Conservation (phyloP, 805 yeast species). For the Kodamaea leandrae region DNA sequence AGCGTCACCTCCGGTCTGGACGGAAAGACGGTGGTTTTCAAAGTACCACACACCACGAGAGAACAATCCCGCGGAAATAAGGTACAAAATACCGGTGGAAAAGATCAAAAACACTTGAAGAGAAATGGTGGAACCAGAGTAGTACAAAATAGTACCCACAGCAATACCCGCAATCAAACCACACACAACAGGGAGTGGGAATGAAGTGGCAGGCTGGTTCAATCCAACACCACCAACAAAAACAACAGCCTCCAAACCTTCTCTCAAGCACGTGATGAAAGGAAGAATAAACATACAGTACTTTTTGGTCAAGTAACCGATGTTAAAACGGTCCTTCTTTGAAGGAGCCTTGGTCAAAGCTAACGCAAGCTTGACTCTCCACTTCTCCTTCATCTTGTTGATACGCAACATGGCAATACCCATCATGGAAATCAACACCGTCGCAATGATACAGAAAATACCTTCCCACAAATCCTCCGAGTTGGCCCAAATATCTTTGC, state of each 20-base stretch:
- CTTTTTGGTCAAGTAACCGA: slow-evolving; percentile 60
- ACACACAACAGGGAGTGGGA: slow-evolving; percentile 24
- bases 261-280: slow-evolving; percentile 87
- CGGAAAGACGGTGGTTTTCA: slow-evolving; percentile 16
- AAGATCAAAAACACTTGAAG: slow-evolving; percentile 24
- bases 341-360: slow-evolving; percentile 19
- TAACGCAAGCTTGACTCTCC: slow-evolving; percentile 29
- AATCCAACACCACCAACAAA: slow-evolving; percentile 96
- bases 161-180: slow-evolving; percentile 23
- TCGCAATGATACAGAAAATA: slow-evolving; percentile 24
- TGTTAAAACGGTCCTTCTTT: slow-evolving; percentile 29
- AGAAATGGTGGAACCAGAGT: slow-evolving; percentile 22
- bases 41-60: slow-evolving; percentile 26
- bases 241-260: slow-evolving; percentile 95
- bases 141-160: slow-evolving; percentile 22
- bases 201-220: slow-evolving; percentile 24
- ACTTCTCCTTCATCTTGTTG: slow-evolving; percentile 29
- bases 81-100: slow-evolving; percentile 25
- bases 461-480: slow-evolving; percentile 29
- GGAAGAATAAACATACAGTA: slow-evolving; percentile 90
- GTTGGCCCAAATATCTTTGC: slow-evolving; percentile 21
- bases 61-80: slow-evolving; percentile 25
- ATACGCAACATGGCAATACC: slow-evolving; percentile 30
- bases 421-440: slow-evolving; percentile 25
- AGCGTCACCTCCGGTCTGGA: slow-evolving; percentile 25